Base-by-base conservation (phyloP, 805 yeast species). In the Ogataea sp. region DNA sequence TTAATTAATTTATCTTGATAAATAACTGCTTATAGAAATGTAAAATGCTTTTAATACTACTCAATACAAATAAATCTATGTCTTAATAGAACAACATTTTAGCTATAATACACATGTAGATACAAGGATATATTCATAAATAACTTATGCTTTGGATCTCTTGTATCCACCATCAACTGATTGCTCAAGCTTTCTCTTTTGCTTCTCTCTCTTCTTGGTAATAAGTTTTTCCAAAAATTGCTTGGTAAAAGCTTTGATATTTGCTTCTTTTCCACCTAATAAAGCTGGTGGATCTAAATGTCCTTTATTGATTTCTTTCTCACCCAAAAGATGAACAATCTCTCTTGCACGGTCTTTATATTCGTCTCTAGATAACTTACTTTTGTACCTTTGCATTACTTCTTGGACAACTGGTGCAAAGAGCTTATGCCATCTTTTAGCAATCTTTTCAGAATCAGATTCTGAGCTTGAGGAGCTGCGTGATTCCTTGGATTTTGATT, bases 371-470 rank as follows among this genome's bases (percentile, higher is more conserved):
- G 87, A 88, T 18, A 90, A 66, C 39, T 77, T 79, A 2, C 66
- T 55, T 46, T 76, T 81, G 56, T 82, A 76, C 47, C 74, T 75
- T 46, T 78, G 78, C 39, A 89, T 67, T 52, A 83, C 59, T 51
- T 88, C 87, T 9, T 97, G 97, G 10, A 90, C 83, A 48, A 75
- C 67, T 14, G 69, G 61, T 2, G 96, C 97, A 55, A 90, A 76
- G 25, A 65, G 47, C 31, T 53, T 56, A 6, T 61, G 65, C 78
- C 79, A 73, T 39, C 49, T 47, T 26, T 46, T 54, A 17, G 32
- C n/a, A 29, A 5, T 6, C 6, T n/a, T 9, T 15, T 9, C 9
- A 7, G 20, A 29, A 29, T 17, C n/a, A n/a, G 32, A 23, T 7
- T 23, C 26, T 8, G 7, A 7, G 32, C 32, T 36, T 20, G n/a